Base-by-base conservation (phyloP, 345 rosid species). In the Carallia brachiata region DNA sequence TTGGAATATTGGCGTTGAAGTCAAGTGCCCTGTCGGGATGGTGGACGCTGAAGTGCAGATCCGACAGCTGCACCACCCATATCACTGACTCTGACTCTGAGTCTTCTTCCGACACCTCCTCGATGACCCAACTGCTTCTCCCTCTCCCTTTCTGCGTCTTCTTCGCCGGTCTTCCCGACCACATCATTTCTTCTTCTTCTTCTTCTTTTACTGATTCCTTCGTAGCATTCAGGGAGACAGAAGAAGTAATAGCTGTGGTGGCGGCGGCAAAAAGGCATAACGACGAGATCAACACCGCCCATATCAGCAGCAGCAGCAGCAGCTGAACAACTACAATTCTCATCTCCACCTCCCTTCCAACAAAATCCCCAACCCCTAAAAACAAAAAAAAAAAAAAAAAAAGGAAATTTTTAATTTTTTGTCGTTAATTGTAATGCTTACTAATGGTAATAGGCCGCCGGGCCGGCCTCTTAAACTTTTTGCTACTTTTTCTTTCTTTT, bases 11-110 rank as follows among this genome's bases (percentile, higher is more conserved):
- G 53, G 69, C 75, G 62, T 56, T 82, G 79, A 95, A 95, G 67
- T 90, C 89, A 19, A 77, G 69, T 62, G 97, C 97, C 81, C 97
- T 87, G 18, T 87, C 84, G 36, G 97, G 97, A 19, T 89, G 85
- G 81, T 89, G 93, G 65, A 92, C 96, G 63, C 99, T 95, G 85
- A 95, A 94, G 79, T 95, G 99, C 72, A 91, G 99, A 85, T 95
- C 99, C 55, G 99, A 95, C 30, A 95, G 86, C 83, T 95, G 99
- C 76, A 95, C 99, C 48, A 81, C 86, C 99, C 97, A 91, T 34
- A 89, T 74, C 79, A 90, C 85, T 7, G 87, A 83, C 62, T 89
- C 95, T 23, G 23, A 23, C 23, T 23, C 23, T 23, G 23, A 23
- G 23, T 23, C 23, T 23, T 23, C 23, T 23, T 23, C 23, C 23